These are phyloP conservation scores for Alternaria tenuissima DNA, from an alignment of 2,329 filamentous ascomycete genomes.

Conservation along the genomic window DNA sequence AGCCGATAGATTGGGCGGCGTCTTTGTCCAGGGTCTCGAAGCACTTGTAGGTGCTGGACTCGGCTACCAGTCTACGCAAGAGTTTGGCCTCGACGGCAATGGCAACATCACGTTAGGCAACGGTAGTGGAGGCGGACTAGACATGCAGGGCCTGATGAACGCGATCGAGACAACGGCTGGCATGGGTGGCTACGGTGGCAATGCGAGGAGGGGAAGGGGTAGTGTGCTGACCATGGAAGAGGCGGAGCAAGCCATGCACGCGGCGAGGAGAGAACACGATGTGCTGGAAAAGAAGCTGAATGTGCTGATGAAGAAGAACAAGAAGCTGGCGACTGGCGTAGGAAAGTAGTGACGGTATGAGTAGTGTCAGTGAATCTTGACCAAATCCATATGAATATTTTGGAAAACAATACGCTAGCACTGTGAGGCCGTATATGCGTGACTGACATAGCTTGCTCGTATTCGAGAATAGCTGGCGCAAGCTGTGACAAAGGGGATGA, in stretches of 20 bases:
- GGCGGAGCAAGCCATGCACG: slow-evolving; percentile 46
- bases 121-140: slow-evolving; percentile 16
- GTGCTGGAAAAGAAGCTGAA: slow-evolving; percentile 48
- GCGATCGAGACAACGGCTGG: slow-evolving; percentile 16
- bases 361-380: not conserved
- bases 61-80: slow-evolving; percentile 33
- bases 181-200: slow-evolving; percentile 5
- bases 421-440: not conserved
- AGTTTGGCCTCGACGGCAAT: slow-evolving; percentile 33
- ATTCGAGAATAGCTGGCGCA: slow-evolving; percentile 9
- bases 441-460: slow-evolving; percentile 4
- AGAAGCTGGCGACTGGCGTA: slow-evolving; percentile 29
- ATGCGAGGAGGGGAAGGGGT: slow-evolving; percentile 26
- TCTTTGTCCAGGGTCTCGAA: slow-evolving; percentile 47
- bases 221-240: slow-evolving; percentile 47
- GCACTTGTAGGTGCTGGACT: slow-evolving; percentile 46
- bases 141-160: slow-evolving; percentile 38
- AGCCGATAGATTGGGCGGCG: slow-evolving; percentile 44
- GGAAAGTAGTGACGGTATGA: not conserved
- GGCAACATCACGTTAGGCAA: slow-evolving; percentile 30
- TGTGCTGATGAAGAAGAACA: slow-evolving; percentile 49
- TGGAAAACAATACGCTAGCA: not conserved
- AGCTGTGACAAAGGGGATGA: slow-evolving; percentile 23
- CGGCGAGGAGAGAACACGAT: slow-evolving; percentile 48
- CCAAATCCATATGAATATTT: not conserved